A percentile compares a stretch with the other conserved stretches of the same genome.
phyloP scores from a whole-genome alignment of 345 rosid genomes.

The Acer negundo region DNA sequence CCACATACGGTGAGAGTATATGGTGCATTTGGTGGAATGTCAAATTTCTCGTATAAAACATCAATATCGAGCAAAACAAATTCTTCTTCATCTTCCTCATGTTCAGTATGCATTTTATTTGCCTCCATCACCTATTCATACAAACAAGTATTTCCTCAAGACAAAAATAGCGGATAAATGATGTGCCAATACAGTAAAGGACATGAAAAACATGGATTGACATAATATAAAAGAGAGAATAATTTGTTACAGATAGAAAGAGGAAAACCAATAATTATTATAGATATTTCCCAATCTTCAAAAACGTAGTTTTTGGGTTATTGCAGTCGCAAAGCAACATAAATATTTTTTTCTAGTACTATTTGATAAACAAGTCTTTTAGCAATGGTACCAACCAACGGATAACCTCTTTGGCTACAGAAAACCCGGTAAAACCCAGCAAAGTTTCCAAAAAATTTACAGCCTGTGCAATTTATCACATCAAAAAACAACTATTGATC shows the following conservation, averaged over 20 bases:
- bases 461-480: neutral
- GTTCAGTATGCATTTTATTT: conserved; percentile 9
- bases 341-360: no score
- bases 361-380: neutral
- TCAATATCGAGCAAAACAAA: conserved; percentile 58
- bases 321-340: neutral
- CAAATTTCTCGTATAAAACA: conserved; percentile 38
- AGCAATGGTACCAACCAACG: neutral
- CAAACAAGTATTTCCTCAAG: neutral
- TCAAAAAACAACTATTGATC: neutral
- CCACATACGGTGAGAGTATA: conserved; percentile 51
- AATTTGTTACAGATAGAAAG: neutral
- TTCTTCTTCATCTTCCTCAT: conserved; percentile 43
- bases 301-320: neutral
- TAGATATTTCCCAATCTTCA: neutral
- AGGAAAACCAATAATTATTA: neutral
- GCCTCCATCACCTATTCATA: conserved; percentile 37
- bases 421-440: neutral
- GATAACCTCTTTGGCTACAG: neutral
- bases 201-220: neutral
- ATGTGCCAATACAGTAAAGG: neutral
- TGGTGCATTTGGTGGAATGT: conserved; percentile 49
- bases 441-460: neutral
- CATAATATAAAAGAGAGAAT: neutral
- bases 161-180: neutral